These are phyloP conservation scores for Ogataea dorogensis DNA, from an alignment of 805 yeast genomes.

Conservation along the genomic window DNA sequence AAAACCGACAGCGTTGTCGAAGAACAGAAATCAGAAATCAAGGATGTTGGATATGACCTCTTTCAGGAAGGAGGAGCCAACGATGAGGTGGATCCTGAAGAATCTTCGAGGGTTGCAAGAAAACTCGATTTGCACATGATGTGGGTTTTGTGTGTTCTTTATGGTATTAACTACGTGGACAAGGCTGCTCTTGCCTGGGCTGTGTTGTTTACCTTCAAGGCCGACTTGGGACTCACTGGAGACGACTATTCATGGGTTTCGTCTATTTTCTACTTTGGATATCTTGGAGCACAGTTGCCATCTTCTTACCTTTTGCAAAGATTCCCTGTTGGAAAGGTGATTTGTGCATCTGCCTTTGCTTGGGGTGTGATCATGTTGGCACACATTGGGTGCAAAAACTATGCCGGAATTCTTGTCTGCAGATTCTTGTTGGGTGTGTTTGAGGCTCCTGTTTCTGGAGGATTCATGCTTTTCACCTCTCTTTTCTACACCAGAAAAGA, in stretches of 20 bases:
- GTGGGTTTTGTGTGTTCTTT: conserved; percentile 31
- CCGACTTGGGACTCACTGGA: conserved; percentile 34
- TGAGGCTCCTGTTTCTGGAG: conserved; percentile 37
- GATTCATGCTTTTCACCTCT: conserved; percentile 31
- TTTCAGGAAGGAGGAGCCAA: conserved; percentile 25
- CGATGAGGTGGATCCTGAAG: conserved; percentile 33
- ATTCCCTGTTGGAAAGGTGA: conserved; percentile 43
- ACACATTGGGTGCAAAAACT: conserved; percentile 36
- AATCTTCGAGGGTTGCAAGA: conserved; percentile 31
- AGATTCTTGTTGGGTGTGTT: conserved; percentile 37
- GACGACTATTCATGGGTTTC: conserved; percentile 42
- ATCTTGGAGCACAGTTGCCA: conserved; percentile 46
- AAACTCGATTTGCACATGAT: conserved; percentile 37
- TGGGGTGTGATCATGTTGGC: conserved; percentile 38
- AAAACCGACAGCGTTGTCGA: background rate
- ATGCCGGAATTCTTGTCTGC: conserved; percentile 35
- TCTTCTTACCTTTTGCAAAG: conserved; percentile 45
- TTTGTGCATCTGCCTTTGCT: conserved; percentile 28
- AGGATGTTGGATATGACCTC: conserved; percentile 13
- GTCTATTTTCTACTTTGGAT: conserved; percentile 39
- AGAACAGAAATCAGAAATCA: conserved; percentile 5
- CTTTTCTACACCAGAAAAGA: conserved; percentile 34
- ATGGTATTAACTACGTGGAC: conserved; percentile 33
- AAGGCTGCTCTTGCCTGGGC: conserved; percentile 33
- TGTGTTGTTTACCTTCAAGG: conserved; percentile 27